Percentiles rank a stretch among this genome's conserved stretches.
Evolutionary conservation across 1,284 basidiomycete species (phyloP).

Genomic region (Cutaneotrichosporon arboriforme): DNA sequence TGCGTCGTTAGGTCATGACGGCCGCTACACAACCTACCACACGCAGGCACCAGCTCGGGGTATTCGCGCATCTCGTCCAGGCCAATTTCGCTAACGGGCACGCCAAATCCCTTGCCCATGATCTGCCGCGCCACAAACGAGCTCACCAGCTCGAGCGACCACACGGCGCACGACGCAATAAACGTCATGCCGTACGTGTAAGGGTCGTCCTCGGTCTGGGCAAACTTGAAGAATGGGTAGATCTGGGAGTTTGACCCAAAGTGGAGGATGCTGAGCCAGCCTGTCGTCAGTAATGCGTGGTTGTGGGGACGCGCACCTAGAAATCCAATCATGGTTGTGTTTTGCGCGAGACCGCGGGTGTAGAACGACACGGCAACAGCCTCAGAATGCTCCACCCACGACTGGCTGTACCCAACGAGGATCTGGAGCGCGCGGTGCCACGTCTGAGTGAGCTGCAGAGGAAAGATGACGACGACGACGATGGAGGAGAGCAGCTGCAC

Average conservation of each 20-base stretch:
- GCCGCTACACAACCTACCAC: conserved; percentile 19
- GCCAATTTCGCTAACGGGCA: conserved; percentile 53
- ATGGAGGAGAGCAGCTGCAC: conserved; percentile 54
- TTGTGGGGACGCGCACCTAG: conserved; percentile 41
- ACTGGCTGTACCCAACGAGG: conserved; percentile 49
- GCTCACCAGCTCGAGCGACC: conserved; percentile 52
- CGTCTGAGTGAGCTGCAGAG: conserved; percentile 52
- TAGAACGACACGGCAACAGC: conserved; percentile 51
- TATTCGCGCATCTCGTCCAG: conserved; percentile 54
- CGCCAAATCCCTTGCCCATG: conserved; percentile 48
- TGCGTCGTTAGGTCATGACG: conserved; percentile 10
- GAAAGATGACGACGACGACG: conserved; percentile 53
- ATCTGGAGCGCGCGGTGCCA: conserved; percentile 49
- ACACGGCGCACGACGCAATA: conserved; percentile 53
- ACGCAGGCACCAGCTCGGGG: conserved; percentile 49
- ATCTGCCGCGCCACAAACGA: conserved; percentile 51
- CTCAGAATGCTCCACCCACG: conserved; percentile 53
- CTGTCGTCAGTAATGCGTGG: conserved; percentile 16
- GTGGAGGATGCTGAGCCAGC: conserved; percentile 52
- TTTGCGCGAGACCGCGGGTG: conserved; percentile 55
- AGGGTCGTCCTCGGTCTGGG: conserved; percentile 50
- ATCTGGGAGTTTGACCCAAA: conserved; percentile 54
- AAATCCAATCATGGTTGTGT: conserved; percentile 52
- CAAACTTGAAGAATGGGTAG: conserved; percentile 57
- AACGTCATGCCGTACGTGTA: conserved; percentile 57